Base-by-base conservation (phyloP, 768 basidiomycete species). In the Tulasnella sp. region DNA sequence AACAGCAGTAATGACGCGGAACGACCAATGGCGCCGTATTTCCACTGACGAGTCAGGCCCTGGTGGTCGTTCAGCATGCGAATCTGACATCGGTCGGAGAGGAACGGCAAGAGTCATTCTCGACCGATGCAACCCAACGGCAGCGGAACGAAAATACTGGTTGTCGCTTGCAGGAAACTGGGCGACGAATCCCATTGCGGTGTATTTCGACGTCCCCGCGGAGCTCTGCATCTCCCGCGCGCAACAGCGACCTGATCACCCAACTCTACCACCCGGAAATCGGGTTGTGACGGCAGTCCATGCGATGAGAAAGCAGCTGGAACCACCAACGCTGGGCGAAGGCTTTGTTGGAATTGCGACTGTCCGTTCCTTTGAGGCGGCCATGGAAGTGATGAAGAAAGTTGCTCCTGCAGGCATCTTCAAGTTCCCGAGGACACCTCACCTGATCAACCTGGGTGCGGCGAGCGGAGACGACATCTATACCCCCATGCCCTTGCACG, bases 401-500 rank as follows among this genome's bases (percentile, higher is more conserved):
- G 64, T 81, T 11, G 77, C 76, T 0, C 72, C 74, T 0, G 68
- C 64, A 1, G 57, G 60, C 14, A 67, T 81, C 8, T 69, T 71
- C 67, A 82, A 81, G 63, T 82, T 81, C 64, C 80, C 80, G 45
- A 72, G 81, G 17, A 83, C 80, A 4, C 69, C 78, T 0, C 80
- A 82, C 63, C 66, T 83, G 14, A 67, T 82, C 46, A 68, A 83
- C 61, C 69, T 80, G 4, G 81, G 81, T 3, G 78, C 77, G 0
- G 77, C 74, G 2, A 75, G 77, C 0, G 63, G 66, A 0, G 81
- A 82, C 66, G 80, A 83, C 60, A 64, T 79, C n/a, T 23, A 60
- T 19, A 5, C 6, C 7, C 23, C 17, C 27, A 23, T 25, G 34
- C n/a, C 32, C 27, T 27, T 15, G 12, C 21, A 31, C 2, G 55